Conservation (phyloP, 306 rosid genomes). For the Sophora flavescens region DNA sequence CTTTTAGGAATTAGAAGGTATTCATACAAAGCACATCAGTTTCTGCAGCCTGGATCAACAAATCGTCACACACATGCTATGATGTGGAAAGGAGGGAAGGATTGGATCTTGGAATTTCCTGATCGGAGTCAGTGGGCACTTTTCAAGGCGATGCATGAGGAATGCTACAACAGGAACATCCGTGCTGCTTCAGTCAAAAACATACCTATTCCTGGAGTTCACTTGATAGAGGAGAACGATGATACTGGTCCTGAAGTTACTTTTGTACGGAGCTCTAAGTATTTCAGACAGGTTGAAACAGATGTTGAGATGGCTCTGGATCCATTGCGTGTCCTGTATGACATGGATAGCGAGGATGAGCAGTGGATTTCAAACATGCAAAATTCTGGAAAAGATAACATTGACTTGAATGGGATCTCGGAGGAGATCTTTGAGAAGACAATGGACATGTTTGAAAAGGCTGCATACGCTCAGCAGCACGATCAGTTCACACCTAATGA, state of each 20-base stretch:
- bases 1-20: slow-evolving; percentile 72
- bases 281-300: slow-evolving; percentile 76
- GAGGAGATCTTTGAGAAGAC: slow-evolving; percentile 79
- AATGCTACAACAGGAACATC: slow-evolving; percentile 86
- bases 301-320: slow-evolving; percentile 94
- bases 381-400: slow-evolving; percentile 55
- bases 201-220: slow-evolving; percentile 97
- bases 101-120: slow-evolving; percentile 92
- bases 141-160: slow-evolving; percentile 97
- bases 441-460: slow-evolving; percentile 92
- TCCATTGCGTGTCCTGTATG: slow-evolving; percentile 78
- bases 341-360: slow-evolving; percentile 99
- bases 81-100: slow-evolving; percentile 99
- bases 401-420: slow-evolving; percentile 52
- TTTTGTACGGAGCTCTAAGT: slow-evolving; percentile 72
- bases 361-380: slow-evolving; percentile 61
- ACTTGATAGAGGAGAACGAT: slow-evolving; percentile 72
- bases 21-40: slow-evolving; percentile 93
- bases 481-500: slow-evolving; percentile 75
- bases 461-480: slow-evolving; percentile 68
- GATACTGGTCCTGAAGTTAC: slow-evolving; percentile 63
- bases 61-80: slow-evolving; percentile 97
- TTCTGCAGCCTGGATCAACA: slow-evolving; percentile 97
- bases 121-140: slow-evolving; percentile 94
- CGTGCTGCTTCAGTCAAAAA: slow-evolving; percentile 90